Evolutionary conservation across 805 yeast genomes (phyloP), one percentile per base, ranked within the genome.

Genomic region (Yarrowia deformans): DNA sequence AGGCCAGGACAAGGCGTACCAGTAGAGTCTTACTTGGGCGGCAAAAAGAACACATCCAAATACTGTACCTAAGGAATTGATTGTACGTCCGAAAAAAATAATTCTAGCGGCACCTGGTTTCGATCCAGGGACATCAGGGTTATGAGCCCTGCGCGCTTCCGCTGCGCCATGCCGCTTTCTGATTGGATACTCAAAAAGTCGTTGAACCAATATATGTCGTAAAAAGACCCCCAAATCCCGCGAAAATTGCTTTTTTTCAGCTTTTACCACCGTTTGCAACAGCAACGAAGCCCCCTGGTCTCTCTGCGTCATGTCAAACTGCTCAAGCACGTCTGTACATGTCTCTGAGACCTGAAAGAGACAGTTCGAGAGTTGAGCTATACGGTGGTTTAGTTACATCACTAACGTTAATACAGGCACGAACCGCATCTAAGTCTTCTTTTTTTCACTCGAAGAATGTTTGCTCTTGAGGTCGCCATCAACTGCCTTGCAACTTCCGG

Each of bases 81-180:
- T 13, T 5, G 18, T 4, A 12, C 10, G 32, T 3, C 23, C 16
- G n/a, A 19, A 14, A 56, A 40, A 56, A 56, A 40, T 6, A 56
- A 14, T 14, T 8, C 32, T 88, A 89, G 92, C 93, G 90, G 85
- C 87, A 90, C 89, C 84, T 82, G 90, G 93, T 89, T 88, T 89
- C 93, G 93, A 89, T 89, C 93, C 91, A 82, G 84, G 90, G 93
- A 87, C 93, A 86, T 89, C 92, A 88, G 93, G 92, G 93, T 89
- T 89, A 89, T 89, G 93, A 89, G 93, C 93, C 93, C 93, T 87
- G 92, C 92, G 91, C 93, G 93, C 93, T 89, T 88, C 93, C 93
- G 70, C 82, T 79, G 82, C 82, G 82, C 81, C 81, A 79, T 79
- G 75, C 75, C 81, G 81, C 81, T 78, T 43, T 42, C 3, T 56